Conservation (phyloP, 306 rosid species). For the Bauhinia variegata region DNA sequence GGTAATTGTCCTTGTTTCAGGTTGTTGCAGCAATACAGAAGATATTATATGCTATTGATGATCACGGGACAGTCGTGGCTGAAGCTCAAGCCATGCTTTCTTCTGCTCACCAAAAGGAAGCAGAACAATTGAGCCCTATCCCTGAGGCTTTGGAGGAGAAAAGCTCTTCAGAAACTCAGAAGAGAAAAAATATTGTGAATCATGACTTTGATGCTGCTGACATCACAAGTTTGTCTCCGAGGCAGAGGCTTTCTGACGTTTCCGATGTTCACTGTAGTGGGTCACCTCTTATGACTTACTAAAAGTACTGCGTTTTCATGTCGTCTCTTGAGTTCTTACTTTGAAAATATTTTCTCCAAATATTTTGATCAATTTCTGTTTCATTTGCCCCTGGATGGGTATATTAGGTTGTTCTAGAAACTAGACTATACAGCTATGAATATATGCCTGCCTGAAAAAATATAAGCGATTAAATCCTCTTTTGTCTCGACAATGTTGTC, state of each 20-base stretch:
- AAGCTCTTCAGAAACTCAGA: conserved; percentile 62
- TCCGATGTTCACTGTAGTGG: conserved; percentile 87
- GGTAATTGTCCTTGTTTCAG: conserved; percentile 43
- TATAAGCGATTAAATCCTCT: too few species aligned
- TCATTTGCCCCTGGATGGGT: conserved; percentile 10
- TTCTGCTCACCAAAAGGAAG: conserved; percentile 47
- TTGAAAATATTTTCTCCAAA: not conserved
- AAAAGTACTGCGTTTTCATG: conserved; percentile 12
- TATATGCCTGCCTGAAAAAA: conserved; percentile 10
- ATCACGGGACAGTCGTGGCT: conserved; percentile 72
- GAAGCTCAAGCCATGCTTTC: conserved; percentile 90
- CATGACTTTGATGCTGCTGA: conserved; percentile 73
- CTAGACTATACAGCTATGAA: not conserved
- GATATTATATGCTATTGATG: conserved; percentile 86
- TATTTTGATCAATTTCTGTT: conserved; percentile 1
- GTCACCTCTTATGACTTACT: conserved; percentile 88
- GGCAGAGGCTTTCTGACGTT: conserved; percentile 81
- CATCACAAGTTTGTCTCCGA: conserved; percentile 60
- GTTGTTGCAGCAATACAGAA: conserved; percentile 81
- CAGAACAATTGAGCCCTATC: conserved; percentile 71
- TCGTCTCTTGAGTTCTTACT: conserved; percentile 1
- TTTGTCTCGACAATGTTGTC: too few species aligned
- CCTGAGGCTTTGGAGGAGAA: conserved; percentile 79
- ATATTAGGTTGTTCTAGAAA: not conserved
- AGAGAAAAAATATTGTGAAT: conserved; percentile 75